These are phyloP conservation scores for Paratinospora sagittata DNA, from an alignment of 164 flowering plant species.

Conservation along the genomic window DNA sequence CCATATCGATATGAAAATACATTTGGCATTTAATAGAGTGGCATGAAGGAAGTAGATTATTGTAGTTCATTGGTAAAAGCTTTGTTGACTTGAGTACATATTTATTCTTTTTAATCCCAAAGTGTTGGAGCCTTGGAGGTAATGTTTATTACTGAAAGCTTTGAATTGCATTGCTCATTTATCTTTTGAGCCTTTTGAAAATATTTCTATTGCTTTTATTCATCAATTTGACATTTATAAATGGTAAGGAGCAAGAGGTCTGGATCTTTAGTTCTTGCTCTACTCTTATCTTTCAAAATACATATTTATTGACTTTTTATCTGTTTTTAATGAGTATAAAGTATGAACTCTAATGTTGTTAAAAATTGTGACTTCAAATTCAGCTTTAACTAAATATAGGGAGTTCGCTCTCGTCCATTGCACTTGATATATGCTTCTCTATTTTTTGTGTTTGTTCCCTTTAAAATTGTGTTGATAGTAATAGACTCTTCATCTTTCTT, in stretches of 20 bases:
- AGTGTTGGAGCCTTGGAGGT: too few species aligned
- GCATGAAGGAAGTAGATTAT: too few species aligned
- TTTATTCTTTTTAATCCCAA: too few species aligned
- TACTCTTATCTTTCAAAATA: too few species aligned
- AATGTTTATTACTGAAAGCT: background rate
- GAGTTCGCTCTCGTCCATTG: background rate
- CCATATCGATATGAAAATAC: too few species aligned
- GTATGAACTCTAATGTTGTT: background rate
- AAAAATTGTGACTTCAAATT: background rate
- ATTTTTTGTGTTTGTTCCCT: background rate
- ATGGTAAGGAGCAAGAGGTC: too few species aligned
- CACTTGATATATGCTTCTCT: background rate
- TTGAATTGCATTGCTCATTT: background rate
- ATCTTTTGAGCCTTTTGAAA: background rate
- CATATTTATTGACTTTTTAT: background rate
- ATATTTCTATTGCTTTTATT: too few species aligned
- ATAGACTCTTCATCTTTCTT: slow-evolving; percentile 9
- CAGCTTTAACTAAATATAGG: background rate
- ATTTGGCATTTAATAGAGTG: too few species aligned
- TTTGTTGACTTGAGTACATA: too few species aligned
- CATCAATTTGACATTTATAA: too few species aligned
- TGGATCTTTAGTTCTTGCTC: too few species aligned
- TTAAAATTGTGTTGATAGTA: background rate
- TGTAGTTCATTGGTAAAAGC: too few species aligned
- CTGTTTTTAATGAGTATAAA: background rate